Conservation (phyloP, 306 rosid species). For the Vigna reflexopilosa region DNA sequence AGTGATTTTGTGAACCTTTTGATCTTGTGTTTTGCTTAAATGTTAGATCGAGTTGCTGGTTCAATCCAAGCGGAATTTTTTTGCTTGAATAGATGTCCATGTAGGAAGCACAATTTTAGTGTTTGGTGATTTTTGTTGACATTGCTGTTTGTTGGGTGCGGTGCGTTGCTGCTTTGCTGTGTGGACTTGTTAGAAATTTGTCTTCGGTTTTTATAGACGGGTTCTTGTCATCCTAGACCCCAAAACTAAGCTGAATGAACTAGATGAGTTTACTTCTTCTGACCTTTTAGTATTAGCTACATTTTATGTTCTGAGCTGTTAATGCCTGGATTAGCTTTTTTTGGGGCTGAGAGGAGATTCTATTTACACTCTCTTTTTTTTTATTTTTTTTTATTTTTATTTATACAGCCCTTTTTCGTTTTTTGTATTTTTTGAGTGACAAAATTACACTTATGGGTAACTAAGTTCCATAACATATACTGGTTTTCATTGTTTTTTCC, state of each 20-base stretch:
- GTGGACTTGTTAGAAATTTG: not conserved
- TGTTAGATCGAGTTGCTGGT: not conserved
- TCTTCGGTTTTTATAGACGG: not conserved
- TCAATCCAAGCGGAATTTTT: too few relatives aligned
- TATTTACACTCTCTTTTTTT: not conserved
- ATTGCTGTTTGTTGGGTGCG: conserved; percentile 1
- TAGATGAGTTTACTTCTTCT: not conserved
- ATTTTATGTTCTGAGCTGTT: not conserved
- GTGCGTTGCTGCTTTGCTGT: not conserved
- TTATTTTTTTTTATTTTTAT: not conserved
- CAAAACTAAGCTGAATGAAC: not conserved
- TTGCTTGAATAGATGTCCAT: too few relatives aligned
- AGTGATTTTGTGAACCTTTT: conserved; percentile 27
- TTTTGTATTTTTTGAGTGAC: not conserved
- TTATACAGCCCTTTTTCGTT: not conserved
- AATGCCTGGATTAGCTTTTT: not conserved
- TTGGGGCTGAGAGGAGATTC: not conserved
- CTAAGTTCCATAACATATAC: not conserved
- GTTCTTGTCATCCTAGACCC: not conserved
- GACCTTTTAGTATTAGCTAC: not conserved
- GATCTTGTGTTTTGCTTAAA: not conserved
- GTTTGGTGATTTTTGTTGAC: conserved; percentile 9
- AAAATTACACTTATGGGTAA: not conserved
- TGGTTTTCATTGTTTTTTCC: too few relatives aligned
- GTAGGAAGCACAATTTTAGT: not conserved